These are phyloP conservation scores for Mallotus nudiflorus DNA, from an alignment of 345 rosid species.

Conservation along the genomic window DNA sequence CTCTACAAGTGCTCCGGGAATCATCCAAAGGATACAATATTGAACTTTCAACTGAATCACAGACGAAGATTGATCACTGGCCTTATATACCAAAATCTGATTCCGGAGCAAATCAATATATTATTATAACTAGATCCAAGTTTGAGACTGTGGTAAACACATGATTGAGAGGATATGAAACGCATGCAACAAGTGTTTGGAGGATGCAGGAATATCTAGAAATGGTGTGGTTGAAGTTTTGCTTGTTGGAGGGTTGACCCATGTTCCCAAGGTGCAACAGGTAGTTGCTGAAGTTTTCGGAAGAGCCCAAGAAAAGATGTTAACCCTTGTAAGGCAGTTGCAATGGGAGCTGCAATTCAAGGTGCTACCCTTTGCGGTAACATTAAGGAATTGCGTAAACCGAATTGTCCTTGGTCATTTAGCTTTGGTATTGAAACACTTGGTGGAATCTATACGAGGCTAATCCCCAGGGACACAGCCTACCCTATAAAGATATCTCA, in stretches of 20 bases:
- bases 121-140: slow-evolving; percentile 73
- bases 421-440: no score
- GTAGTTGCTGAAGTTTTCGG: slow-evolving; percentile 71
- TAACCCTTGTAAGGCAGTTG: no score
- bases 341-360: no score
- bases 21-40: slow-evolving; percentile 91
- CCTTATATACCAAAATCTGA: slow-evolving; percentile 89
- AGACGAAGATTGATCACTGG: slow-evolving; percentile 80
- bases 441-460: no score
- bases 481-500: no score
- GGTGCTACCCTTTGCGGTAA: no score
- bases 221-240: slow-evolving; percentile 83
- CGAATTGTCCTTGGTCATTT: no score
- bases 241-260: no score
- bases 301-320: slow-evolving; percentile 87
- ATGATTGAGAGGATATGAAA: slow-evolving; percentile 71
- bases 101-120: slow-evolving; percentile 83
- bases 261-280: slow-evolving; percentile 91
- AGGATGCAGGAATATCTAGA: slow-evolving; percentile 71
- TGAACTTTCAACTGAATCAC: slow-evolving; percentile 82
- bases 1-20: slow-evolving; percentile 88
- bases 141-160: slow-evolving; percentile 64
- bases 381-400: no score
- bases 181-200: slow-evolving; percentile 78
- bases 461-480: no score